Conservation (phyloP, 352 stramenopile genomes). For the Globisporangium echinulatum region DNA sequence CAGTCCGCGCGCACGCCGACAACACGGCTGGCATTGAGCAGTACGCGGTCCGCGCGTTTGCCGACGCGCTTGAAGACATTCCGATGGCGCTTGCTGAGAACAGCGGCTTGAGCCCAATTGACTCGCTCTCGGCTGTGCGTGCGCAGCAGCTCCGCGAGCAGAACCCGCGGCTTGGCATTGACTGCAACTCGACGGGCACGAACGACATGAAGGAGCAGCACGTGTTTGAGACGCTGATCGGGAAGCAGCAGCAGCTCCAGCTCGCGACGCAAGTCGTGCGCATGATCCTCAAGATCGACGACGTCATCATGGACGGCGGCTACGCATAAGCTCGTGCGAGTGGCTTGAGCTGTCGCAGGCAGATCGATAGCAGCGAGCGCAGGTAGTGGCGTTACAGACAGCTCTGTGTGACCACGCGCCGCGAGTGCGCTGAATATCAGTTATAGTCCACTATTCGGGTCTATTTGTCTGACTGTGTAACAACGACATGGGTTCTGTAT, state of each 20-base stretch:
- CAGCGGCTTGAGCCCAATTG: constrained; percentile 95
- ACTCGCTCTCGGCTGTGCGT: constrained; percentile 97
- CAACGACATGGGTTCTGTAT: too few relatives aligned
- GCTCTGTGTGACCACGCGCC: too few relatives aligned
- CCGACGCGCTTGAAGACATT: constrained; percentile 98
- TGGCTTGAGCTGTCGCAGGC: too few relatives aligned
- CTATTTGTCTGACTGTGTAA: too few relatives aligned
- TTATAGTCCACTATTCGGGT: too few relatives aligned
- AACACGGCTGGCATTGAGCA: constrained; percentile 85
- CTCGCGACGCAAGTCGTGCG: constrained; percentile 99
- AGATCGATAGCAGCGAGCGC: too few relatives aligned
- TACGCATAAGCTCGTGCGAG: constrained; percentile 57
- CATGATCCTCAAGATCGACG: constrained; percentile 99
- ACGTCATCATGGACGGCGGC: constrained; percentile 95
- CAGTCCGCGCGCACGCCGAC: constrained; percentile 87
- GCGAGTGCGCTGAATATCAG: too few relatives aligned
- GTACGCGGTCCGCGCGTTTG: constrained; percentile 98
- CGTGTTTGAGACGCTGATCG: constrained; percentile 99
- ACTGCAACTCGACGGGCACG: constrained; percentile 92
- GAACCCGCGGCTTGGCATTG: constrained; percentile 94
- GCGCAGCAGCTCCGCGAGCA: constrained; percentile 91
- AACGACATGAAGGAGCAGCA: constrained; percentile 98
- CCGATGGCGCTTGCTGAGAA: constrained; percentile 99
- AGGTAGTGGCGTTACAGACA: too few relatives aligned
- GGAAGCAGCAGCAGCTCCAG: constrained; percentile 99